A percentile compares a stretch with the other conserved stretches of the same genome.
phyloP scores from a whole-genome alignment of 2,329 filamentous ascomycete genomes.

The Arthrinium puccinioides region DNA sequence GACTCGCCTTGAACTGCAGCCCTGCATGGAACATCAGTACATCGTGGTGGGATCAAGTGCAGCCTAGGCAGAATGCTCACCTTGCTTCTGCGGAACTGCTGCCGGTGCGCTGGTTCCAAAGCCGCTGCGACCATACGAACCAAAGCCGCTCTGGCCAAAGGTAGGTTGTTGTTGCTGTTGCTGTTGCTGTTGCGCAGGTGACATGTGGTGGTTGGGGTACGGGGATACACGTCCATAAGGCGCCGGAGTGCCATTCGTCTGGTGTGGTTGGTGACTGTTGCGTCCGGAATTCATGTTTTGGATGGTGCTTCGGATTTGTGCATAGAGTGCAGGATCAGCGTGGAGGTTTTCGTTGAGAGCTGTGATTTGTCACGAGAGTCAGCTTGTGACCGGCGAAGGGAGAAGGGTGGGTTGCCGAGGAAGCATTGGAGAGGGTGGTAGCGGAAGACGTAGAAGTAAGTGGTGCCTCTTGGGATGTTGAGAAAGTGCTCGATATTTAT shows the following conservation, averaged over 20 bases:
- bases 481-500: too few species aligned
- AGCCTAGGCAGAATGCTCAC: slow-evolving; percentile 1
- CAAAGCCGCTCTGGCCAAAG: slow-evolving; percentile 2
- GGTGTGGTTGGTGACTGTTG: not conserved
- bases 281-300: slow-evolving; percentile 5
- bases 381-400: not conserved
- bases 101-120: slow-evolving; percentile 1
- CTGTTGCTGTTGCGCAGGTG: not conserved
- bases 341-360: slow-evolving; percentile 15
- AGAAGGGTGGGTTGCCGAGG: too few species aligned
- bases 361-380: slow-evolving; percentile 5
- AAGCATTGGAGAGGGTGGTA: too few species aligned
- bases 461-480: too few species aligned
- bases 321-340: slow-evolving; percentile 11
- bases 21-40: slow-evolving; percentile 1
- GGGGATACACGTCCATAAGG: too few species aligned
- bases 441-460: too few species aligned
- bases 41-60: not conserved
- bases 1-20: slow-evolving; percentile 58
- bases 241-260: slow-evolving; percentile 1
- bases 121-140: not conserved
- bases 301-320: slow-evolving; percentile 6
- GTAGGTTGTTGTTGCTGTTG: not conserved
- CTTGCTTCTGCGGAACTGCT: slow-evolving; percentile 1
- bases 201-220: not conserved